Conservation (phyloP, 2,329 filamentous ascomycete genomes). For the Monosporascus ibericus region DNA sequence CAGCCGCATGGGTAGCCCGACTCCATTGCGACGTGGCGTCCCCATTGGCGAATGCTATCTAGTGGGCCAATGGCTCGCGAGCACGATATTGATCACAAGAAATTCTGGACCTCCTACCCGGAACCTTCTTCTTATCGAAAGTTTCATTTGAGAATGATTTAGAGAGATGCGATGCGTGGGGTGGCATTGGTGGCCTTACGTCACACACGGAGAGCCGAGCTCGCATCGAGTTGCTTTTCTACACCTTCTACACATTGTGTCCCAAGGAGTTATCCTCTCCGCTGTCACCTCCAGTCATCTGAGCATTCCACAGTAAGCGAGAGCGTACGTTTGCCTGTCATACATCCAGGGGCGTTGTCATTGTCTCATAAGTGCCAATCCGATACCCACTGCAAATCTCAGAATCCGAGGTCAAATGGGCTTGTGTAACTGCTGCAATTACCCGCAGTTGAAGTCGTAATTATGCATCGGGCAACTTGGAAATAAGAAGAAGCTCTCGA, state of each 20-base stretch:
- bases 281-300: conserved; percentile 21
- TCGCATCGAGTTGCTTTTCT: background rate
- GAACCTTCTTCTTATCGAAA: conserved; percentile 19
- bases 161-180: background rate
- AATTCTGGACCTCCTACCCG: conserved; percentile 23
- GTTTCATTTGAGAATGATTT: background rate
- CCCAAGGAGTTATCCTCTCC: background rate
- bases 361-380: conserved; percentile 15
- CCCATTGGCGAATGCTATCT: conserved; percentile 14
- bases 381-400: conserved; percentile 16
- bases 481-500: conserved; percentile 6
- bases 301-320: conserved; percentile 14
- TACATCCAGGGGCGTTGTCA: conserved; percentile 10
- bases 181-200: background rate
- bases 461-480: conserved; percentile 7
- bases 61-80: conserved; percentile 25
- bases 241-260: background rate
- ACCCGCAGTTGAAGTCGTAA: conserved; percentile 15
- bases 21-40: conserved; percentile 32
- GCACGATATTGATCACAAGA: conserved; percentile 31
- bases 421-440: conserved; percentile 14
- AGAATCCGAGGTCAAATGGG: conserved; percentile 15
- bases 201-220: background rate
- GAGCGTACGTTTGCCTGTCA: conserved; percentile 14
- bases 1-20: conserved; percentile 11